Evolutionary conservation across 1,139 yeast species (phyloP).

Genomic region (Hyphopichia fennica): DNA sequence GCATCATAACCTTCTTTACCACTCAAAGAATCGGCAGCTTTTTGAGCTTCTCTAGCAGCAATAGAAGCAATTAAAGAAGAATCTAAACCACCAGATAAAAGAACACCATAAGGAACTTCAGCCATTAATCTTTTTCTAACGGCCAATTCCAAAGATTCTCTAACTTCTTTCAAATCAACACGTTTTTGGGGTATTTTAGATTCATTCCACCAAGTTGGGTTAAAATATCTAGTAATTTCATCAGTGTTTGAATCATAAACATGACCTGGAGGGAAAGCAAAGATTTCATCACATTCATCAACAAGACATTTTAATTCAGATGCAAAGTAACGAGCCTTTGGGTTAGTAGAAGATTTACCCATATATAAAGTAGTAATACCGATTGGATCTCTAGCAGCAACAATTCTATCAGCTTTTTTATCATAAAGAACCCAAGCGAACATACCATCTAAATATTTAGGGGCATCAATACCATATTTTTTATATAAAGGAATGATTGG

Average conservation of each 20-base stretch:
- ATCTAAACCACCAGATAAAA: conserved; percentile 95
- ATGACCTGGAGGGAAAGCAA: conserved; percentile 98
- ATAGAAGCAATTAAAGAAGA: conserved; percentile 94
- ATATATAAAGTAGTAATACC: conserved; percentile 95
- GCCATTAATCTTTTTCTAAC: conserved; percentile 99
- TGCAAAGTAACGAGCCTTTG: conserved; percentile 83
- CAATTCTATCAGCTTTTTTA: conserved; percentile 75
- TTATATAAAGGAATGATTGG: conserved; percentile 90
- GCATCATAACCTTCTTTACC: conserved; percentile 49
- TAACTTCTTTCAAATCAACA: conserved; percentile 68
- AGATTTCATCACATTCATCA: conserved; percentile 90
- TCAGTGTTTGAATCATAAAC: conserved; percentile 91
- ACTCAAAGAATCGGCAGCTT: conserved; percentile 59
- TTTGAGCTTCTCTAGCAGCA: conserved; percentile 92
- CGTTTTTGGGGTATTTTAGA: conserved; percentile 68
- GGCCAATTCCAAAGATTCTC: conserved; percentile 85
- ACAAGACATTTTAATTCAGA: conserved; percentile 91
- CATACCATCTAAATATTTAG: conserved; percentile 95
- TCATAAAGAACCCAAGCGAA: conserved; percentile 94
- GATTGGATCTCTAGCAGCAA: conserved; percentile 98
- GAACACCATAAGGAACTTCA: conserved; percentile 97
- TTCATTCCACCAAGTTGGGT: conserved; percentile 94
- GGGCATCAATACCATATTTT: conserved; percentile 86
- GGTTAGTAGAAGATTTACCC: conserved; percentile 75
- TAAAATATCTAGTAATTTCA: conserved; percentile 79